Evolutionary conservation across 2,329 filamentous ascomycete species (phyloP).

Genomic region (Alternaria incomplexa): DNA sequence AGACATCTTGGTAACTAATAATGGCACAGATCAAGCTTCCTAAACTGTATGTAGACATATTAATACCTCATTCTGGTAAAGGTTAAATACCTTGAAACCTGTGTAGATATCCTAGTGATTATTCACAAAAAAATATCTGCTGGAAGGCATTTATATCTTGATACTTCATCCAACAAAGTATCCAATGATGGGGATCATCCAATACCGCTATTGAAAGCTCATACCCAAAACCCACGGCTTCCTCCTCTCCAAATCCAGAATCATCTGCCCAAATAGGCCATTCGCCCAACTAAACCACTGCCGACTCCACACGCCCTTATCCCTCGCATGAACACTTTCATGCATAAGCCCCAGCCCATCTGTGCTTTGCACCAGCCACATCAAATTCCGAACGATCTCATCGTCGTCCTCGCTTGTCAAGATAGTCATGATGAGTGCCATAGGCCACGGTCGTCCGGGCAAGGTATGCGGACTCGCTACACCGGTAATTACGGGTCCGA

Average conservation of each 20-base stretch:
- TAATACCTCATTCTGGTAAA: background rate
- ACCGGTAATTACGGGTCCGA: conserved; percentile 53
- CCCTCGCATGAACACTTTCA: conserved; percentile 55
- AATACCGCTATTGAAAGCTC: conserved; percentile 26
- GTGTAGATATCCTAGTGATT: background rate
- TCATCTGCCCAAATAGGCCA: conserved; percentile 57
- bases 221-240: conserved; percentile 51
- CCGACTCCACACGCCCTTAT: conserved; percentile 51
- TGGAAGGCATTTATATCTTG: background rate
- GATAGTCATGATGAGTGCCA: conserved; percentile 58
- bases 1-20: no score
- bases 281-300: conserved; percentile 61
- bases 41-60: background rate
- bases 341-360: conserved; percentile 58
- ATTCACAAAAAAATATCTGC: background rate
- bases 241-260: conserved; percentile 52
- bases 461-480: conserved; percentile 56
- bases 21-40: no score
- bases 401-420: conserved; percentile 55
- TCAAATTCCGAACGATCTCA: conserved; percentile 52
- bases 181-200: background rate
- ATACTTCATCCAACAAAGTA: background rate
- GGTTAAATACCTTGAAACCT: accelerated
- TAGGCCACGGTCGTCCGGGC: conserved; percentile 57
- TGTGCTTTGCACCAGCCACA: conserved; percentile 54